These are phyloP conservation scores for Diddensiella caesifluorescens DNA, from an alignment of 805 yeast genomes.

Conservation along the genomic window DNA sequence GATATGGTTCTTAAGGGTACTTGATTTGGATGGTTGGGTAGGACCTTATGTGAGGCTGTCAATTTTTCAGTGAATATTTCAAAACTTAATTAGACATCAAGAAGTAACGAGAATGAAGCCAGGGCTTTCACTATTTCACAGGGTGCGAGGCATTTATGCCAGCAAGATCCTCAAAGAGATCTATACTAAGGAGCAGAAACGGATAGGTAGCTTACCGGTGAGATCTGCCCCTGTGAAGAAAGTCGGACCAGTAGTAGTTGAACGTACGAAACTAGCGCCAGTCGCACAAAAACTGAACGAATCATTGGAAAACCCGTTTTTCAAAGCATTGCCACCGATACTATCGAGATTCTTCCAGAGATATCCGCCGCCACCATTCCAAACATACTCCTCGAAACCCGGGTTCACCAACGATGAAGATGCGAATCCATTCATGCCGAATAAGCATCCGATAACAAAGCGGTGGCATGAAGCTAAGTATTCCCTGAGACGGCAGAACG, in stretches of 20 bases:
- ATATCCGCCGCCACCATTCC: slow-evolving; percentile 81
- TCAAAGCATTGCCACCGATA: slow-evolving; percentile 59
- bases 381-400: slow-evolving; percentile 58
- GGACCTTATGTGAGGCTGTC: no score
- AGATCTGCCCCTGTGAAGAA: not conserved
- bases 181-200: slow-evolving; percentile 5
- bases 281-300: slow-evolving; percentile 16
- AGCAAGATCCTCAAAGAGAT: slow-evolving; percentile 25
- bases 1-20: no score
- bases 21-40: no score
- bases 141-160: slow-evolving; percentile 26
- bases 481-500: slow-evolving; percentile 78
- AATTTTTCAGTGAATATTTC: no score
- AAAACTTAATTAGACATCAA: no score
- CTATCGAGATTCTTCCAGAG: slow-evolving; percentile 70
- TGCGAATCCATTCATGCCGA: slow-evolving; percentile 84
- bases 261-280: slow-evolving; percentile 1
- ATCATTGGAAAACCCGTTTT: slow-evolving; percentile 29
- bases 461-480: slow-evolving; percentile 69
- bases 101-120: no score
- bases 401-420: slow-evolving; percentile 59
- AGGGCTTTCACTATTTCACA: slow-evolving; percentile 15
- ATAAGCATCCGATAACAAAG: slow-evolving; percentile 77
- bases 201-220: not conserved
- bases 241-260: not conserved